phyloP scores from a whole-genome alignment of 495 filamentous ascomycete species.

The Aspergillus bertholletiae region DNA sequence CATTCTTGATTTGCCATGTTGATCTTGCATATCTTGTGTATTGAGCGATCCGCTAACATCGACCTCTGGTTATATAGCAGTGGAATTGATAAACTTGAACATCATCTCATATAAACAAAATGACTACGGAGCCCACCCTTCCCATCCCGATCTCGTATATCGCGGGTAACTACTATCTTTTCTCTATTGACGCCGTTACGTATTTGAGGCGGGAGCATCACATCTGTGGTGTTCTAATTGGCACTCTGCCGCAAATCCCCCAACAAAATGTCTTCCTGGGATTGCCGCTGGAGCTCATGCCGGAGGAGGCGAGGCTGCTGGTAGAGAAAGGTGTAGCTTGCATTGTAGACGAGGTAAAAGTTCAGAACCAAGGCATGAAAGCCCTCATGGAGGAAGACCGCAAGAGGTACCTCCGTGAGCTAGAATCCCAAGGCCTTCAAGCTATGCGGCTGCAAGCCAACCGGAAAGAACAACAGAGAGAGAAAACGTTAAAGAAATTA shows the following conservation, averaged over 20 bases:
- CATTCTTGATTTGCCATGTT: slow-evolving; percentile 9
- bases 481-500: slow-evolving; percentile 39
- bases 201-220: slow-evolving; percentile 76
- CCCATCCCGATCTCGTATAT: slow-evolving; percentile 82
- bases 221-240: slow-evolving; percentile 84
- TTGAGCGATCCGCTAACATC: slow-evolving; percentile 14
- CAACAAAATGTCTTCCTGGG: slow-evolving; percentile 95
- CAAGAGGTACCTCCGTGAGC: slow-evolving; percentile 37
- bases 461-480: slow-evolving; percentile 38
- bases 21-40: background rate
- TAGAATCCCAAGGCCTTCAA: slow-evolving; percentile 45
- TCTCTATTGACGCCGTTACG: slow-evolving; percentile 78
- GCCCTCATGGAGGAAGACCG: slow-evolving; percentile 54
- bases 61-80: slow-evolving; percentile 7
- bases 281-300: slow-evolving; percentile 82
- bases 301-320: slow-evolving; percentile 82
- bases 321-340: slow-evolving; percentile 77
- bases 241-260: slow-evolving; percentile 83
- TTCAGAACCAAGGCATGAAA: slow-evolving; percentile 59
- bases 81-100: slow-evolving; percentile 1
- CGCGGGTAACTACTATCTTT: slow-evolving; percentile 79
- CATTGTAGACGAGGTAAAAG: slow-evolving; percentile 70
- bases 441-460: slow-evolving; percentile 35
- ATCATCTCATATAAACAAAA: slow-evolving; percentile 6
- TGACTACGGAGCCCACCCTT: slow-evolving; percentile 38